A percentile compares a stretch with the other conserved stretches of the same genome.
Conservation (phyloP, 768 basidiomycete species). For the Leucosporidium scottii region DNA sequence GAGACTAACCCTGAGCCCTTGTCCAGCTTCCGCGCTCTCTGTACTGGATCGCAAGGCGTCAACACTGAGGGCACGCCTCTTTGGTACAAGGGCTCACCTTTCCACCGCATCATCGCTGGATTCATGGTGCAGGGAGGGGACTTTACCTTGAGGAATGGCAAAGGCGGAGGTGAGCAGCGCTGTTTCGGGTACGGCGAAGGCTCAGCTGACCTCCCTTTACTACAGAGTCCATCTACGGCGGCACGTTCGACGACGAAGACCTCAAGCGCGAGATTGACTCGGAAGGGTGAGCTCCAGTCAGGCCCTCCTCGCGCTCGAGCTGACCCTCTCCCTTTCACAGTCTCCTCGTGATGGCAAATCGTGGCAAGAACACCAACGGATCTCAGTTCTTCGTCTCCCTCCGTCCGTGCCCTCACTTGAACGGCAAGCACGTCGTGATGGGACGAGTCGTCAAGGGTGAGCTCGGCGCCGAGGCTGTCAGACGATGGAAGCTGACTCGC, state of each 20-base stretch:
- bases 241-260: slow-evolving; percentile 70
- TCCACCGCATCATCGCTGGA: slow-evolving; percentile 65
- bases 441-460: slow-evolving; percentile 45
- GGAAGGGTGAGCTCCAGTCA: slow-evolving; percentile 47
- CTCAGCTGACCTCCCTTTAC: no score
- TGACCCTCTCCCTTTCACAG: background rate
- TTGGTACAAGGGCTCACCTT: slow-evolving; percentile 62
- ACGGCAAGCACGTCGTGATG: slow-evolving; percentile 52
- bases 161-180: slow-evolving; percentile 49
- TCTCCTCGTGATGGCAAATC: slow-evolving; percentile 83
- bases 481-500: slow-evolving; percentile 38
- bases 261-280: slow-evolving; percentile 57
- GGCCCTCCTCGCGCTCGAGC: background rate
- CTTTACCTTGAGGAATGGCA: slow-evolving; percentile 70
- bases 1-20: slow-evolving; percentile 8
- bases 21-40: slow-evolving; percentile 70
- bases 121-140: slow-evolving; percentile 65
- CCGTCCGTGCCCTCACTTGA: slow-evolving; percentile 52
- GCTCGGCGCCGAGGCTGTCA: slow-evolving; percentile 11
- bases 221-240: slow-evolving; percentile 66
- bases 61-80: slow-evolving; percentile 63
- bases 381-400: slow-evolving; percentile 84
- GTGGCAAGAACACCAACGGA: slow-evolving; percentile 63
- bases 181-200: no score
- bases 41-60: slow-evolving; percentile 76